phyloP scores from a whole-genome alignment of 1,284 basidiomycete genomes.

The Ustilago curta region DNA sequence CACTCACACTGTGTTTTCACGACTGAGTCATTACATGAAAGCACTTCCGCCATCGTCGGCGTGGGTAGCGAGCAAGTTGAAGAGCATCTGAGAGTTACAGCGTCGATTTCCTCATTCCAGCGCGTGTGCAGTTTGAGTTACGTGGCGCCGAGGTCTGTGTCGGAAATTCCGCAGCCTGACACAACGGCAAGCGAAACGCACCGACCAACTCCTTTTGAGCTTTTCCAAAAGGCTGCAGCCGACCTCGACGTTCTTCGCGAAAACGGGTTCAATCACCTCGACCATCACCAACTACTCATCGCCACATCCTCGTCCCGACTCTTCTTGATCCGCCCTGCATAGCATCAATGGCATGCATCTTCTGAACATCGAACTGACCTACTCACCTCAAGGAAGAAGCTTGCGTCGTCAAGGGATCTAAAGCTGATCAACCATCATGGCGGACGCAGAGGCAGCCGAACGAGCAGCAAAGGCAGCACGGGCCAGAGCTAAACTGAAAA shows the following conservation, averaged over 20 bases:
- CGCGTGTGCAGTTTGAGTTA: constrained; percentile 13
- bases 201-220: constrained; percentile 22
- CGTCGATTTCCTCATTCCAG: too few relatives aligned
- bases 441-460: constrained; percentile 52
- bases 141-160: constrained; percentile 16
- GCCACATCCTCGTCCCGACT: background rate
- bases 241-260: constrained; percentile 9
- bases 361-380: background rate
- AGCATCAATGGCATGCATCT: background rate
- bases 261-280: background rate
- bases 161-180: constrained; percentile 9
- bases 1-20: background rate
- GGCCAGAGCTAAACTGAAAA: constrained; percentile 54
- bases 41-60: background rate
- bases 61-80: background rate
- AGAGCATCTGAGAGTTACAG: background rate
- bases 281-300: background rate
- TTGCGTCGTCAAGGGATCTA: background rate
- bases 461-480: constrained; percentile 57
- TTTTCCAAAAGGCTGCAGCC: background rate
- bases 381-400: background rate
- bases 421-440: constrained; percentile 25
- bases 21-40: background rate
- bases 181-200: constrained; percentile 21
- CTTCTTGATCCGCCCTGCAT: background rate